Evolutionary conservation across 2,329 filamentous ascomycete genomes (phyloP).

Genomic region (Penicillium sp.): DNA sequence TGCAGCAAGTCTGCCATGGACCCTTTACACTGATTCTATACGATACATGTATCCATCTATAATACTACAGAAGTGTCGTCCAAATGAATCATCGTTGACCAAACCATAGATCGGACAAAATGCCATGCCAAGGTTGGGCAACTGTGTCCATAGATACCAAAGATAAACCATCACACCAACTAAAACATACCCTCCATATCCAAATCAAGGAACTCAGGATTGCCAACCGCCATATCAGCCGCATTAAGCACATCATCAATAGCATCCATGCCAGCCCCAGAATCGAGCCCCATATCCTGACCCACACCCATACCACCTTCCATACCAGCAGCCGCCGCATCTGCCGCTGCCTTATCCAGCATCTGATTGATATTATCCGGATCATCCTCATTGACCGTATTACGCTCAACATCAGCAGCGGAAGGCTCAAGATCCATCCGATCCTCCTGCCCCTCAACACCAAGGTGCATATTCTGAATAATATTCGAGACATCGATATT

Average conservation of each 20-base stretch:
- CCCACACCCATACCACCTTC: conserved; percentile 24
- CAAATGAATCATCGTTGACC: too few relatives aligned
- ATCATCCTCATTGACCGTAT: conserved; percentile 24
- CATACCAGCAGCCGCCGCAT: conserved; percentile 34
- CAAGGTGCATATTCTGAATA: conserved; percentile 43
- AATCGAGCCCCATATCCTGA: conserved; percentile 27
- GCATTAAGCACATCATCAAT: conserved; percentile 46
- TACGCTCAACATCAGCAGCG: conserved; percentile 11
- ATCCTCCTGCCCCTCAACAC: conserved; percentile 28
- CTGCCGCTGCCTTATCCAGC: conserved; percentile 39
- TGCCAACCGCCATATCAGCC: conserved; percentile 43
- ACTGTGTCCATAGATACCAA: background rate
- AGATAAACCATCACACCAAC: background rate
- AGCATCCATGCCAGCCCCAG: conserved; percentile 32
- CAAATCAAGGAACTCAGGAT: conserved; percentile 45
- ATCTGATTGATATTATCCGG: conserved; percentile 39
- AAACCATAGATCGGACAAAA: background rate
- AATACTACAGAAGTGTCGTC: too few relatives aligned
- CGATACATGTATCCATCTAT: background rate
- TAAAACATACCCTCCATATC: conserved; percentile 48
- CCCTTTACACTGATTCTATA: background rate
- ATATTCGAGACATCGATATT: conserved; percentile 45
- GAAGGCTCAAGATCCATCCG: conserved; percentile 34
- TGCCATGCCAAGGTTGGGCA: background rate
- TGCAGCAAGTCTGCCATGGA: background rate